Evolutionary conservation across 2,329 filamentous ascomycete genomes (phyloP), one percentile per base, ranked within the genome.

Genomic region (Pseudocercospora musae): DNA sequence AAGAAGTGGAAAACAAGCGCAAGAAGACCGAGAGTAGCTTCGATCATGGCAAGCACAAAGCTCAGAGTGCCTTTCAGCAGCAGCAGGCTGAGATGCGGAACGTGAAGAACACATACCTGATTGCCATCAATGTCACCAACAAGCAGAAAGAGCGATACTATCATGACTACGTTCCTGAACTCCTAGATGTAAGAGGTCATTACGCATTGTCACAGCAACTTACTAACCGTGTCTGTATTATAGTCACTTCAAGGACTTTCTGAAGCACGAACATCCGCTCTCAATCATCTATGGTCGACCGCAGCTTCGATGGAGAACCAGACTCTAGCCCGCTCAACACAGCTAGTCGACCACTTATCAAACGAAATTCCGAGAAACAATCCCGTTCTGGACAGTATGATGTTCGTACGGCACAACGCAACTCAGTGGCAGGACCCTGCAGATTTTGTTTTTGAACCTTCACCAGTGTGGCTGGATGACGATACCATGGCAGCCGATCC

Each of bases 131-230:
- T 74, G 91, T 98, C 62, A 96, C 93, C 33, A 99, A 99, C 78
- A 96, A 95, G 80, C 89, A 96, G 73, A 99, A 98, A 80, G 92
- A 97, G 75, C 91, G 89, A 74, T 98, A 98, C 80, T 99, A 96
- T 74, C 89, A 98, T 75, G 92, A 97, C 76, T 98, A 98, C 76
- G 84, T 99, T 20, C 95, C 95, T 8, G 95, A 98, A 74, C 80
- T 98, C 62, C 84, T 99, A 74, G 91, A 98, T 78, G 93, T 93
- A 78, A 78, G 81, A 33, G 21, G 6, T 15, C 31, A 63, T 40
- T 21, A 29, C 10, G 25, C 33, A 53, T 31, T n/a, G 5, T 11
- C 27, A 20, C 20, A 27, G 37, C 11, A 50, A 33, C 33, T 29
- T 4, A n/a, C 59, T 65, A 20, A 59, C 25, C 18, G 27, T 62